phyloP scores from a whole-genome alignment of 2,329 filamentous ascomycete genomes.

The Phialemoniopsis sp. region DNA sequence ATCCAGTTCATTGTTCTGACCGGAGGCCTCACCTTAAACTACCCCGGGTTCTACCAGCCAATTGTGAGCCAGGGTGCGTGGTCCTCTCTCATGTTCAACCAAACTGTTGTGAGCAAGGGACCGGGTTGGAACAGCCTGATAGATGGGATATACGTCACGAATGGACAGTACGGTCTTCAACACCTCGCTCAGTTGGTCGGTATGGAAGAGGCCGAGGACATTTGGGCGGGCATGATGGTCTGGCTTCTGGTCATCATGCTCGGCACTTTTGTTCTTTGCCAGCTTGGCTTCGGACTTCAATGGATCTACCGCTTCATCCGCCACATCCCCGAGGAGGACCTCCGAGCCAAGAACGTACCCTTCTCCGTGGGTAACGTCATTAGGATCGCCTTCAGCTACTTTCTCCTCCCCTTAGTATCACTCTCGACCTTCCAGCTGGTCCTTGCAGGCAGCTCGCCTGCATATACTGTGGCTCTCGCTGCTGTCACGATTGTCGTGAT shows the following conservation, averaged over 20 bases:
- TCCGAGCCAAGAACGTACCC: conserved; percentile 86
- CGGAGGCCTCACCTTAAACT: conserved; percentile 80
- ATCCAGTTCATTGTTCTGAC: conserved; percentile 89
- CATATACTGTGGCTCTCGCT: conserved; percentile 69
- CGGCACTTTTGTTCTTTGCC: conserved; percentile 63
- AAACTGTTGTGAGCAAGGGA: conserved; percentile 74
- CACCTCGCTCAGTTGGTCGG: conserved; percentile 77
- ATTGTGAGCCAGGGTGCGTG: conserved; percentile 83
- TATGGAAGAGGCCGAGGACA: conserved; percentile 69
- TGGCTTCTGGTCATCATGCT: conserved; percentile 80
- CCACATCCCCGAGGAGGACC: conserved; percentile 75
- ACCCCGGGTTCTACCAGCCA: conserved; percentile 93
- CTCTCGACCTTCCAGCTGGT: conserved; percentile 91
- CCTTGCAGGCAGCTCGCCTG: conserved; percentile 62
- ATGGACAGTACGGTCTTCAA: conserved; percentile 76
- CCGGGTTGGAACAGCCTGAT: conserved; percentile 62
- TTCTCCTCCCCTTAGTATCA: conserved; percentile 80
- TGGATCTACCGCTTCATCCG: conserved; percentile 72
- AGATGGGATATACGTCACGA: conserved; percentile 83
- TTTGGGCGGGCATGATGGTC: conserved; percentile 92
- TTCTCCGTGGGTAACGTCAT: conserved; percentile 78
- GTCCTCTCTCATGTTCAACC: conserved; percentile 89
- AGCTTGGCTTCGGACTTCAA: conserved; percentile 71
- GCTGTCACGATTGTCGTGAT: conserved; percentile 70
- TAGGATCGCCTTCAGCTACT: conserved; percentile 87